Evolutionary conservation across 805 yeast genomes (phyloP), one percentile per base, ranked within the genome.

Genomic region (Zygosaccharomyces gambellarensis): DNA sequence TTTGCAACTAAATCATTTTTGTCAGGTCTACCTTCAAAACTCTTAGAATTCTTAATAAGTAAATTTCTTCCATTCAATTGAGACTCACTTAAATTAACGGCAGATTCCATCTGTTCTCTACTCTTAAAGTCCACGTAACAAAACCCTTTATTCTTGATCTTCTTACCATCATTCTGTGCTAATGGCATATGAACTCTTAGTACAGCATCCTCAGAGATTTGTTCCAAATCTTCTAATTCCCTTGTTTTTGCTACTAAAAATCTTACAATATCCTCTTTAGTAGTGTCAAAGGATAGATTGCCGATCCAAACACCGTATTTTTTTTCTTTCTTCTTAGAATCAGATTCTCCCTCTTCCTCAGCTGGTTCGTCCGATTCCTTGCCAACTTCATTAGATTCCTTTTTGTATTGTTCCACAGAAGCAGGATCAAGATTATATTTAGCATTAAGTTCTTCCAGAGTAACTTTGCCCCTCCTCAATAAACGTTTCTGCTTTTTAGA

Each of bases 301-400:
- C 99, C 99, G 42, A 94, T 79, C 99, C 99, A 94, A 31, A 90
- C 94, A 40, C 95, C 95, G 59, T 71, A 79, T 47, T 76, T 79
- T 39, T 65, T 70, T 22, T 64, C 63, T 21, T 60, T 53, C 40
- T 49, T 54, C 1, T 55, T 50, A 17, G 51, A 43, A 17, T 47
- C 55, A 19, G 52, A n/a, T 36, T 48, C 48, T 14, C 48, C 42
- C n/a, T 60, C 63, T 17, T 60, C 70, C 31, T 61, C 68, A 40
- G 63, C 61, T 36, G 64, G 68, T 46, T 65, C 69, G 27, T 62
- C 69, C 40, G 64, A 63, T 30, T 64, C 68, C 45, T 68, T 69
- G 25, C 61, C 60, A 2, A 50, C 60, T 39, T 58, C 63, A 36
- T 62, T 50, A 30, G 36, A 5, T 36, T 81, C 78, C 50, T 72